These are phyloP conservation scores for Pyrus bretschneideri DNA, from an alignment of 306 rosid species.

Conservation along the genomic window DNA sequence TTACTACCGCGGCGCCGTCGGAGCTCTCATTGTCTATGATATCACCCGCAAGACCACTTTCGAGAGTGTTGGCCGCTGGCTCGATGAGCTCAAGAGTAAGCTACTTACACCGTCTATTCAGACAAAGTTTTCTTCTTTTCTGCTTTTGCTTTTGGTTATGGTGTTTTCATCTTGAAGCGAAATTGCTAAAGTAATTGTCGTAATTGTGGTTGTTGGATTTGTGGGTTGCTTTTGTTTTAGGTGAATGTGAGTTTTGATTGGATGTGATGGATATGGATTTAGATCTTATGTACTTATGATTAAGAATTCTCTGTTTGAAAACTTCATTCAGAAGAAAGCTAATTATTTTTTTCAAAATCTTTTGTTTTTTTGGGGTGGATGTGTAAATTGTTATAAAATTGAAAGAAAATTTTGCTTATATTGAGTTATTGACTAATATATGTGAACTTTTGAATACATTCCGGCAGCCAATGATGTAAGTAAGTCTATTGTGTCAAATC, in stretches of 20 bases:
- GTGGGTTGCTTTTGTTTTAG: background rate
- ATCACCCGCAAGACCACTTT: slow-evolving; percentile 79
- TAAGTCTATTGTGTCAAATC: background rate
- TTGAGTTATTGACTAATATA: background rate
- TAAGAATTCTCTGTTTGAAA: background rate
- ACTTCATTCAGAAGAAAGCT: slow-evolving; percentile 11
- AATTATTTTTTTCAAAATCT: background rate
- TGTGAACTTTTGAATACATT: background rate
- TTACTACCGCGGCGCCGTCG: slow-evolving; percentile 88
- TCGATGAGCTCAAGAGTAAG: slow-evolving; percentile 88
- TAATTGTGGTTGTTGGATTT: background rate
- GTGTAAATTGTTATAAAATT: background rate
- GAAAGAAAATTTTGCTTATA: background rate
- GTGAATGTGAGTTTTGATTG: background rate
- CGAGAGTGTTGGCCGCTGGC: slow-evolving; percentile 85
- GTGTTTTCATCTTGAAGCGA: background rate
- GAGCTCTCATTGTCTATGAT: slow-evolving; percentile 82
- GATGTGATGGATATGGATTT: background rate
- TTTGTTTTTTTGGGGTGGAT: background rate
- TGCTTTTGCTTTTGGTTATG: background rate
- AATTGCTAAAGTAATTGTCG: background rate
- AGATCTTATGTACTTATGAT: slow-evolving; percentile 16
- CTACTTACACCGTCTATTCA: background rate
- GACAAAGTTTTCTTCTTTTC: background rate
- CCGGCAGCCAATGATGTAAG: background rate